Base-by-base conservation (phyloP, 106 monocot species). In the Platanthera guangdongensis region DNA sequence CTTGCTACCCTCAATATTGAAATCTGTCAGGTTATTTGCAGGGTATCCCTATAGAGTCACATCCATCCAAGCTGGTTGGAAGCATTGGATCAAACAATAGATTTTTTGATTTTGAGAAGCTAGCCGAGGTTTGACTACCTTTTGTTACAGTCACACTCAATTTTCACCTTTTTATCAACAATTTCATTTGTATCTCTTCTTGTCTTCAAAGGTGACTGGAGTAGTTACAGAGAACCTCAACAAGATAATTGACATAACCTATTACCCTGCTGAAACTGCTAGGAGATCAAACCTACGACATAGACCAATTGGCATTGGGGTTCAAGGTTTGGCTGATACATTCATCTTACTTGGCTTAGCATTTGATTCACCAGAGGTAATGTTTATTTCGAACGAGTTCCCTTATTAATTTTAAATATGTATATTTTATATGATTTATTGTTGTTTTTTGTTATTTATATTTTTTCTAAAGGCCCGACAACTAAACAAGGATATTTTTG, bases 211-310 rank as follows among this genome's bases (percentile, higher is more conserved):
- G 92, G 86, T 92, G 47, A 89, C 95, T 65, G 74, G 76, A 63
- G 79, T 81, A 76, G 88, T 95, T 39, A 90, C 95, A 9, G 57
- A 52, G 52, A 95, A 95, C 65, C 92, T 95, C 47, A 95, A 95
- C 76, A 95, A 95, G 82, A 93, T 95, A 68, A 95, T 95, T 73
- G 95, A 95, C 84, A 84, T 93, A 3, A 95, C 89, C 51, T 93
- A 85, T 77, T 95, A 95, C 76, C 95, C 95, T 5, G 88, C 90
- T 74, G 93, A 93, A 82, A 95, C 81, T 45, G 95, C 95, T 60
- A 93, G 51, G 70, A 85, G 80, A 62, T 94, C 94, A 52, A 94
- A 94, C 47, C 25, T 90, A 28, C 59, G 83, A 22, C 94, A 94
- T 73, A 84, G 94, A 14, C 94, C 94, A 46, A 94, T 94, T 79